Conservation (phyloP, 108 stramenopile genomes). For the Skeletonema tropicum region DNA sequence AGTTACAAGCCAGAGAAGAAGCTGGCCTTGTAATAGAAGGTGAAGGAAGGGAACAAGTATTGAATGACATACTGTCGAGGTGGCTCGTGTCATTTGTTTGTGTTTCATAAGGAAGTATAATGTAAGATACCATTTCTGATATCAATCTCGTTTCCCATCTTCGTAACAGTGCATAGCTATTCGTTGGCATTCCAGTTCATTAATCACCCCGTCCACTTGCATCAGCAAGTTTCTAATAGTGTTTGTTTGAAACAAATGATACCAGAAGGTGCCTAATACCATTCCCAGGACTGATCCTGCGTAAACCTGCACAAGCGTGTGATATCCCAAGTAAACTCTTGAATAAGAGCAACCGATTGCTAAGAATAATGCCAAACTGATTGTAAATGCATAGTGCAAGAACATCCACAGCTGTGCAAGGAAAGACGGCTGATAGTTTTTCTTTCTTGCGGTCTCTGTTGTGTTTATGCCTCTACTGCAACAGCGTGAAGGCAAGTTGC, state of each 20-base stretch:
- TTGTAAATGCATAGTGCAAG: slow-evolving; percentile 17
- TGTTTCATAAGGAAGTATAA: slow-evolving; percentile 14
- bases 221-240: neutral
- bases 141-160: neutral
- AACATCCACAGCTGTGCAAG: slow-evolving; percentile 10
- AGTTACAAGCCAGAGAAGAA: neutral
- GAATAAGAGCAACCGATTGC: slow-evolving; percentile 45
- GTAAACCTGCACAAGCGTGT: slow-evolving; percentile 37
- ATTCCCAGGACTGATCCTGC: slow-evolving; percentile 39
- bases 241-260: slow-evolving; percentile 24
- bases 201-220: neutral
- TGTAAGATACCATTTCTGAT: neutral
- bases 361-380: slow-evolving; percentile 10
- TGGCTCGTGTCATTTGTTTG: slow-evolving; percentile 49
- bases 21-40: slow-evolving; percentile 51
- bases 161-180: neutral
- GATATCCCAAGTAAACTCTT: slow-evolving; percentile 49
- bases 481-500: slow-evolving; percentile 1
- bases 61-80: slow-evolving; percentile 40
- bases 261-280: slow-evolving; percentile 27
- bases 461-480: neutral
- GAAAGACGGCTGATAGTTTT: neutral
- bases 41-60: slow-evolving; percentile 48
- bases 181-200: slow-evolving; percentile 23
- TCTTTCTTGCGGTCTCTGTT: neutral